Evolutionary conservation across 2,329 filamentous ascomycete genomes (phyloP).

Genomic region (Knufia petricola): DNA sequence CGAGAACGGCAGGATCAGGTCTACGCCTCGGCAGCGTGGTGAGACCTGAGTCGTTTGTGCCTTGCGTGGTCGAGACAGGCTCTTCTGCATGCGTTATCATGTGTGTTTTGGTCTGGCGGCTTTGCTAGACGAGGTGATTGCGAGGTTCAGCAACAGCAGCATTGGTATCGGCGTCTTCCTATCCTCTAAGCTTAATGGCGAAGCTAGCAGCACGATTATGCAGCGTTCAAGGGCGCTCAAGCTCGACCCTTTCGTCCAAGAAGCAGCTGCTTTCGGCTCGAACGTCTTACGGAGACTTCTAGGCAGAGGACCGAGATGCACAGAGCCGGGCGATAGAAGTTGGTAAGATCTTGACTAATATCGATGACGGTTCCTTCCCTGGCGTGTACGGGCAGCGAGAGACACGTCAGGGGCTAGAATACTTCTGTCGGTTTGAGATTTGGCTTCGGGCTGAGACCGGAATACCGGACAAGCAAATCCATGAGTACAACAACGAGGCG

Average conservation of each 20-base stretch:
- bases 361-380: background rate
- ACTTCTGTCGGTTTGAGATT: background rate
- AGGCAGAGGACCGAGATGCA: background rate
- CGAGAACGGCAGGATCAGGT: slow-evolving; percentile 3
- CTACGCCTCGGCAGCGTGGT: background rate
- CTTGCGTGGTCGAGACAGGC: background rate
- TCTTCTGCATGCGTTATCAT: slow-evolving; percentile 3
- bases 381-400: slow-evolving; percentile 1
- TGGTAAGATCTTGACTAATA: background rate
- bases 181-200: too few species aligned
- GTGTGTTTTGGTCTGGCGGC: too few species aligned
- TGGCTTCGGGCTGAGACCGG: background rate
- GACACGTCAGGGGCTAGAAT: slow-evolving; percentile 1
- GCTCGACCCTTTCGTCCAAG: too few species aligned
- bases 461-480: slow-evolving; percentile 2
- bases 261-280: too few species aligned
- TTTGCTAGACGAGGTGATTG: too few species aligned
- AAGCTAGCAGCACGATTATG: too few species aligned
- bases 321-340: background rate
- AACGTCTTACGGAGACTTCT: too few species aligned
- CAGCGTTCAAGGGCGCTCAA: too few species aligned
- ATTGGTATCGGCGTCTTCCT: too few species aligned
- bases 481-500: slow-evolving; percentile 1
- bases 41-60: slow-evolving; percentile 2
- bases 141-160: too few species aligned